These are phyloP conservation scores for Tetragonia tetragonoides DNA, from an alignment of 148 eudicot species.

Conservation along the genomic window DNA sequence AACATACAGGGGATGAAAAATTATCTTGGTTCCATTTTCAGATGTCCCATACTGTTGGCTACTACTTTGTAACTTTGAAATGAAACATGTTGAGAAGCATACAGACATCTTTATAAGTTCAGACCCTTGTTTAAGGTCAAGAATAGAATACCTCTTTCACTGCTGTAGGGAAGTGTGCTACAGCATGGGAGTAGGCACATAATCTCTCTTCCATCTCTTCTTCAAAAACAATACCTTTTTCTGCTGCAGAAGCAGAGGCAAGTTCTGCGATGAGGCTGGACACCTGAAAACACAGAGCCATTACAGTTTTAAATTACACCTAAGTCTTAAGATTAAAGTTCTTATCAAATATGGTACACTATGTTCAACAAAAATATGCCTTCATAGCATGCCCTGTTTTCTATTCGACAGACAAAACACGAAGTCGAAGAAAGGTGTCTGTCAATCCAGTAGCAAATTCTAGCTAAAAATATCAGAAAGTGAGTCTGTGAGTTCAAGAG, in stretches of 20 bases:
- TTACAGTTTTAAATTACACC: not conserved
- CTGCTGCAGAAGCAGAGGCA: slow-evolving; percentile 79
- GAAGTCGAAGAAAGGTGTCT: not conserved
- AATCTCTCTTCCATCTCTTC: slow-evolving; percentile 72
- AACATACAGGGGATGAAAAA: not conserved
- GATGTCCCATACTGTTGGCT: not conserved
- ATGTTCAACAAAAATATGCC: not conserved
- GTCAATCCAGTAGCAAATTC: not conserved
- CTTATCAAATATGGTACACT: not conserved
- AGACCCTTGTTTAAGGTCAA: not conserved
- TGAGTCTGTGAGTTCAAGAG: not conserved
- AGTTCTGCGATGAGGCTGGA: slow-evolving; percentile 75
- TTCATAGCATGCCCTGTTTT: not conserved
- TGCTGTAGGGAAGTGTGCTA: slow-evolving; percentile 96
- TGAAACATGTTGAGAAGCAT: too few species aligned
- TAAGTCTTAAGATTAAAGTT: not conserved
- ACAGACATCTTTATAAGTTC: too few species aligned
- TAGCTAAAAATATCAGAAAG: not conserved
- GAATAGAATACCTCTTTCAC: slow-evolving; percentile 75
- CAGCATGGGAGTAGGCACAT: slow-evolving; percentile 95
- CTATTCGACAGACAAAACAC: not conserved
- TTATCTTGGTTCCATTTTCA: too few species aligned
- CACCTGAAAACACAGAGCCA: slow-evolving; percentile 41
- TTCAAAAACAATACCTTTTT: slow-evolving; percentile 74
- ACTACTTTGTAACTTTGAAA: not conserved